A percentile compares a stretch with the other conserved stretches of the same genome.
phyloP scores from a whole-genome alignment of 805 yeast species.

The Candida quercuum region DNA sequence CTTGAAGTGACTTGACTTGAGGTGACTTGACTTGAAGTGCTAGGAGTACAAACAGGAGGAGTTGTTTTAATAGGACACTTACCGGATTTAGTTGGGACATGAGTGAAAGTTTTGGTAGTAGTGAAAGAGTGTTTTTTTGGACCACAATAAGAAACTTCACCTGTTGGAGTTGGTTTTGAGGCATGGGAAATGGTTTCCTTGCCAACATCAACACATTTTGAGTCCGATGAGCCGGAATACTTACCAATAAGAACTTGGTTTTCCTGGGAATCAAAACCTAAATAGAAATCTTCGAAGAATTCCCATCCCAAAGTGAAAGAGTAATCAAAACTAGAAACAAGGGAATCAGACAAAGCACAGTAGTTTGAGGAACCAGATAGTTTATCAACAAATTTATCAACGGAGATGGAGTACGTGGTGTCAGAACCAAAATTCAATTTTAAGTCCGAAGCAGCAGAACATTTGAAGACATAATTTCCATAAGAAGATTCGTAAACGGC shows the following conservation, averaged over 20 bases:
- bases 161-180: slow-evolving; percentile 7
- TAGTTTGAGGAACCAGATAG: slow-evolving; percentile 7
- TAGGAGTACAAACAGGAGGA: slow-evolving; percentile 24
- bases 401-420: slow-evolving; percentile 10
- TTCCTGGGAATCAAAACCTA: slow-evolving; percentile 13
- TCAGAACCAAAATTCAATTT: slow-evolving; percentile 14
- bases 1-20: neutral
- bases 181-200: neutral
- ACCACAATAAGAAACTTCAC: slow-evolving; percentile 1
- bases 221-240: slow-evolving; percentile 7
- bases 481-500: slow-evolving; percentile 10
- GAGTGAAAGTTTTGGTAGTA: slow-evolving; percentile 11
- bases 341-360: slow-evolving; percentile 10
- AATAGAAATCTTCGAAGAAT: slow-evolving; percentile 11
- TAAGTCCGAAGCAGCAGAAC: slow-evolving; percentile 7
- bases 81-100: slow-evolving; percentile 9
- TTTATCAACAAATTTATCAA: slow-evolving; percentile 8
- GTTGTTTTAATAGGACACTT: neutral
- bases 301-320: slow-evolving; percentile 13
- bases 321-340: slow-evolving; percentile 4
- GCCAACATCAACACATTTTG: slow-evolving; percentile 5
- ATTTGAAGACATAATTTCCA: slow-evolving; percentile 10
- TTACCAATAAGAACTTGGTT: slow-evolving; percentile 12
- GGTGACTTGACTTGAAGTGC: neutral
- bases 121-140: slow-evolving; percentile 3